Base-by-base conservation (phyloP, 192 early-diverging fungal genomes). In the Backusella liffmaniae region DNA sequence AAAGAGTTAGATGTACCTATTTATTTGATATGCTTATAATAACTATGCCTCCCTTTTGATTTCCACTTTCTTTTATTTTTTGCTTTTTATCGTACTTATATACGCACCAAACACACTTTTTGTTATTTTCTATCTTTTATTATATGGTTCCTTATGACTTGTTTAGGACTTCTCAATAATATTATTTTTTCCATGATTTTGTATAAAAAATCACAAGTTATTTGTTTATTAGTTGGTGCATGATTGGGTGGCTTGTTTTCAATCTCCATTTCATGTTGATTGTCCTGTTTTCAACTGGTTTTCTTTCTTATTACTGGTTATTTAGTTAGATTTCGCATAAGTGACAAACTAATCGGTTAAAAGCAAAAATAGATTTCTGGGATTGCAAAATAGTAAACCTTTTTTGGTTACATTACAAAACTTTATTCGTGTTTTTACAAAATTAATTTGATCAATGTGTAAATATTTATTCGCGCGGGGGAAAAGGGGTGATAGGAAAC, bases 161-260 rank as follows among this genome's bases (percentile, higher is more conserved):
- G 46, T n/a, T 16, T 49, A n/a, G 15, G 18, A 49, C n/a, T 16
- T 49, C 46, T 49, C 46, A 49, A 32, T 32, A 32, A 5, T 49
- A 16, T 44, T 44, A 16, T 44, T 44, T 15, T 16, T 15, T 44
- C 42, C 13, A 49, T 49, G 46, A 15, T 44, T 44, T 42, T 49
- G 18, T n/a, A n/a, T n/a, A 49, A 49, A 49, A 18, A 49, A 49
- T 49, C n/a, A 49, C 46, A 49, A 49, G n/a, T n/a, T 49, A 49
- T 16, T 7, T 4, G 4, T 62, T 12, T 23, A 21, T 26, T 62
- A 13, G 29, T 13, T 62, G 10, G 56, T 62, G 56, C 56, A 62
- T 62, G 56, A 62, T 62, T 62, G 56, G 56, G n/a, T 62, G 56
- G 56, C 56, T 62, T 62, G 12, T 62, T 62, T 59, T 59, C 21